Base-by-base conservation (phyloP, 306 rosid genomes). In the Sechiopsis laciniata region DNA sequence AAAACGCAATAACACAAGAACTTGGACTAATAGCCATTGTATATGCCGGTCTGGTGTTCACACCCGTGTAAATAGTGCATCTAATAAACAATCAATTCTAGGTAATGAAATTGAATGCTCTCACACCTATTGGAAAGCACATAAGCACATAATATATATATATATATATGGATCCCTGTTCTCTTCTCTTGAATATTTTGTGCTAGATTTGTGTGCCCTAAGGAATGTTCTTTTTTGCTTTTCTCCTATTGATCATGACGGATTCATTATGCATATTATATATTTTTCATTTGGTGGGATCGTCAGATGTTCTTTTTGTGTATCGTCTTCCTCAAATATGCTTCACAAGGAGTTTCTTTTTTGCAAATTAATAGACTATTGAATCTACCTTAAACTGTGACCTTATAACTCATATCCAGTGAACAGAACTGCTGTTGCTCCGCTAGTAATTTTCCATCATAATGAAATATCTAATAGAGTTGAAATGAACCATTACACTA, bases 211-310 rank as follows among this genome's bases (percentile, higher is more conserved):
- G 6, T 9, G 11, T 60, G 45, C 19, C 3, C 45, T 12, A 60
- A 60, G 48, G 68, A 63, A 63, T 63, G 51, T 7, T 63, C 19
- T 26, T 61, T 13, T 61, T 14, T 60, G 66, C 42, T 60, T 24
- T 6, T 40, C 35, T 24, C 42, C 66, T 1, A 24, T 26, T 61
- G 65, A 61, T 20, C 14, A 20, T 22, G 45, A 0, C 10, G 6
- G 67, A 29, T 61, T 61, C 67, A 5, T 60, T 29, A 7, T 61
- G 0, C n/a, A 24, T 24, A 26, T 14, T 59, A 26, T 12, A 59
- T 1, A 6, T 6, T 0, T 24, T 59, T 24, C 7, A n/a, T 24
- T 59, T 6, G 24, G 42, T 59, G 10, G 37, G 42, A 59, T 24
- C 9, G 1, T 24, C 19, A 0, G 46, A 62, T 35, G 22, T n/a